phyloP scores from a whole-genome alignment of 345 rosid genomes.

The Heritiera fomes region DNA sequence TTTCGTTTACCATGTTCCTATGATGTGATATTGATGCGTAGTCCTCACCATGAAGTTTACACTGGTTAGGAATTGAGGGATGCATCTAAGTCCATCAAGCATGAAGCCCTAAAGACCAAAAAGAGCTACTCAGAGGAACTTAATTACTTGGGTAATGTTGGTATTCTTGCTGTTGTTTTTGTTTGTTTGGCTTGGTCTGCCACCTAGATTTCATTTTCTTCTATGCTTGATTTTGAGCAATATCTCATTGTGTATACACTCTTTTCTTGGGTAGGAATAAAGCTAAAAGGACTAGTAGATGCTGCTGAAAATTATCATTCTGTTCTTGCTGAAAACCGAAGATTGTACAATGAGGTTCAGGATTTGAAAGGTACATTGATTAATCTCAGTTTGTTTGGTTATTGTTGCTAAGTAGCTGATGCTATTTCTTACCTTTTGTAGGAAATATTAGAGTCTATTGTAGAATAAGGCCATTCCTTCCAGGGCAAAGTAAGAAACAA shows the following conservation, averaged over 20 bases:
- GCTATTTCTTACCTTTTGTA: conserved; percentile 31
- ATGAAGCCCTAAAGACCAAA: conserved; percentile 64
- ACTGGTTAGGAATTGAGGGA: conserved; percentile 62
- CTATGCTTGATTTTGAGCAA: conserved; percentile 10
- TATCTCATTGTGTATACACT: conserved; percentile 13
- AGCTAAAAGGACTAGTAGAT: conserved; percentile 75
- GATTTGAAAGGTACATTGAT: conserved; percentile 82
- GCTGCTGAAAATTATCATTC: conserved; percentile 84
- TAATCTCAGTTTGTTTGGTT: conserved; percentile 19
- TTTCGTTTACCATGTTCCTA: conserved; percentile 18
- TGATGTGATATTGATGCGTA: conserved; percentile 14
- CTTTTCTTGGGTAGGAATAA: conserved; percentile 49
- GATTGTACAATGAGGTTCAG: conserved; percentile 88
- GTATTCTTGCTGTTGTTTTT: conserved; percentile 14
- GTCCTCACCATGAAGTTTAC: conserved; percentile 5
- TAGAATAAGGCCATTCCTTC: conserved; percentile 90
- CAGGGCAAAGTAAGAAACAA: conserved; percentile 72
- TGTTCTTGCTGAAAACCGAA: conserved; percentile 83
- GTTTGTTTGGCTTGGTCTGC: conserved; percentile 15
- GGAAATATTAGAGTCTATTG: conserved; percentile 98
- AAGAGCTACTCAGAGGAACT: conserved; percentile 61
- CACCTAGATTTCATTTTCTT: conserved; percentile 14
- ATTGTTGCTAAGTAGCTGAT: conserved; percentile 24
- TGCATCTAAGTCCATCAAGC: conserved; percentile 60
- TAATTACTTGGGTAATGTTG: conserved; percentile 58